A percentile compares a stretch with the other conserved stretches of the same genome.
Evolutionary conservation across 106 monocot genomes (phyloP).

Genomic region (Dactylorhiza incarnata): DNA sequence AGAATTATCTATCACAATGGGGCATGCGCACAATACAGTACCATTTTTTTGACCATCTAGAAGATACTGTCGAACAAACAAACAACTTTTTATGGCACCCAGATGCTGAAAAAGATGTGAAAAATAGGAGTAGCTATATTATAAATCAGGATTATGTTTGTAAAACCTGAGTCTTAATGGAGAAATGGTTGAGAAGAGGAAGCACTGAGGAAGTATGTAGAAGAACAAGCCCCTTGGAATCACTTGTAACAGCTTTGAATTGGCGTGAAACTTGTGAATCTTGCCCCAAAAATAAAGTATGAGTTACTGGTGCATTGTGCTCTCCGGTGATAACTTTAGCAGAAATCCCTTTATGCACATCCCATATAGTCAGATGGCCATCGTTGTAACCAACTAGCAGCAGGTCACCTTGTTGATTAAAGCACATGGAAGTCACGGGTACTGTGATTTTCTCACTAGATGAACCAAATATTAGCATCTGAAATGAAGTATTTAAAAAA

Average conservation of each 20-base stretch:
- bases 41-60: constrained; percentile 81
- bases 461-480: constrained; percentile 69
- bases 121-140: not conserved
- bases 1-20: constrained; percentile 50
- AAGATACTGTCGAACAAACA: constrained; percentile 47
- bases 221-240: constrained; percentile 78
- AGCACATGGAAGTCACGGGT: constrained; percentile 92
- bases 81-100: not conserved
- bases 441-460: constrained; percentile 63
- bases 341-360: constrained; percentile 59
- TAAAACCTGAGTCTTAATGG: constrained; percentile 74
- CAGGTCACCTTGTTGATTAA: constrained; percentile 88
- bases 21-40: constrained; percentile 63
- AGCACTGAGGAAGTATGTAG: constrained; percentile 77
- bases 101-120: not conserved
- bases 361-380: constrained; percentile 91
- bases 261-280: constrained; percentile 64
- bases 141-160: not conserved
- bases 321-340: constrained; percentile 73
- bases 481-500: constrained; percentile 19
- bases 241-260: constrained; percentile 86
- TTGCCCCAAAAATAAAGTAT: constrained; percentile 76
- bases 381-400: constrained; percentile 90
- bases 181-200: constrained; percentile 70
- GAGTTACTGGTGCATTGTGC: constrained; percentile 73